Conservation (phyloP, 805 yeast genomes). For the Scheffersomyces ergatensis region DNA sequence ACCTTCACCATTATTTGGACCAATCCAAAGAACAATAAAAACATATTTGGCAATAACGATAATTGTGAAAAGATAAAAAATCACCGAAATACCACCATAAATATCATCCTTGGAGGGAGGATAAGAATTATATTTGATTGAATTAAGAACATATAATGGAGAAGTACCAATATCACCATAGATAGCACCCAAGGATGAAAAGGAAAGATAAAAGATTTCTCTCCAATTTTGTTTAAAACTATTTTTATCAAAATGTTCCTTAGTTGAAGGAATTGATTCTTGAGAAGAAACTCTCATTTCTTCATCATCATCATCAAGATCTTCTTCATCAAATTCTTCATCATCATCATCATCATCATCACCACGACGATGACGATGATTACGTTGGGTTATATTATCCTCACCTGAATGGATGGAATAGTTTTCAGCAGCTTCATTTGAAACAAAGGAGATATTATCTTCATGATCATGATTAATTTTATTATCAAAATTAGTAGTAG, state of each 20-base stretch:
- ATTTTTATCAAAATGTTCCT: background rate
- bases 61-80: conserved; percentile 54
- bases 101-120: conserved; percentile 38
- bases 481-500: background rate
- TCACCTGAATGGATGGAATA: background rate
- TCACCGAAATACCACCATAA: conserved; percentile 50
- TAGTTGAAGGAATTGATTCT: background rate
- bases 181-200: conserved; percentile 57
- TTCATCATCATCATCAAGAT: conserved; percentile 5
- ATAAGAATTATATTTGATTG: conserved; percentile 22
- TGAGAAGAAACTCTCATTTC: background rate
- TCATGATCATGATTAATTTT: background rate
- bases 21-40: conserved; percentile 45
- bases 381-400: background rate
- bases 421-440: background rate
- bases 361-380: background rate
- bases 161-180: conserved; percentile 66
- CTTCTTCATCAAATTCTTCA: background rate
- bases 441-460: background rate
- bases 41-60: conserved; percentile 54
- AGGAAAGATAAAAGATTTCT: conserved; percentile 27
- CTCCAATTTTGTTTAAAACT: conserved; percentile 16
- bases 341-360: conserved; percentile 3
- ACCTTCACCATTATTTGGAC: conserved; percentile 61
- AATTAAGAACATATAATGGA: conserved; percentile 50